Conservation (phyloP, 768 basidiomycete species). For the Suillus americanus region DNA sequence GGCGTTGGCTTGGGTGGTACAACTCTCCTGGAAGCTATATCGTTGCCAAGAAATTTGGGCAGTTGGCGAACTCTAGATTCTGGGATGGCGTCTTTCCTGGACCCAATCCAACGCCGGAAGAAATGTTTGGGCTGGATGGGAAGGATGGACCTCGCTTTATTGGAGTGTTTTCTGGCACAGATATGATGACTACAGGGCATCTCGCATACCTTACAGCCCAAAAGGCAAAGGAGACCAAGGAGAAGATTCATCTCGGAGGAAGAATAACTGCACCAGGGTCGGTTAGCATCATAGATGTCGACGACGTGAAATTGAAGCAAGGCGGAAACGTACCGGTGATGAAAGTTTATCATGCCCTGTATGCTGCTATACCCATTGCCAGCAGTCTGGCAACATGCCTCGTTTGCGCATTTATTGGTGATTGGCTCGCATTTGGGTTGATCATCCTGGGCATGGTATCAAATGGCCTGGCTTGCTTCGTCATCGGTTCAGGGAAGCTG, state of each 20-base stretch:
- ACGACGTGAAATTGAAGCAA: constrained; percentile 20
- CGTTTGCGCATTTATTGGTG: constrained; percentile 24
- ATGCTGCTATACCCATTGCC: constrained; percentile 24
- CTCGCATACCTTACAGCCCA: constrained; percentile 29
- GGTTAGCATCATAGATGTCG: constrained; percentile 23
- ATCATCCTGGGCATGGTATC: constrained; percentile 34
- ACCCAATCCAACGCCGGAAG: constrained; percentile 24
- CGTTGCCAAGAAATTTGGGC: constrained; percentile 34
- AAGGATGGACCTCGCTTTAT: constrained; percentile 26
- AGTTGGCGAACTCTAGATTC: constrained; percentile 26
- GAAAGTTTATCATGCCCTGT: constrained; percentile 9
- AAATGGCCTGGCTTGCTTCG: constrained; percentile 30
- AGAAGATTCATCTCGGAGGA: constrained; percentile 4
- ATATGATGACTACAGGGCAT: constrained; percentile 30
- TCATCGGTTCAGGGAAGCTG: constrained; percentile 29
- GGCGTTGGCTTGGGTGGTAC: constrained; percentile 37
- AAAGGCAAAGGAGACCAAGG: constrained; percentile 6
- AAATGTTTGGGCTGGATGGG: constrained; percentile 31
- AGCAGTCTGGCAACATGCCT: constrained; percentile 24
- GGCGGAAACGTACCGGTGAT: constrained; percentile 11
- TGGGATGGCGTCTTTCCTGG: constrained; percentile 36
- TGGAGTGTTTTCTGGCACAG: constrained; percentile 27
- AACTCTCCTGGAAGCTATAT: constrained; percentile 38
- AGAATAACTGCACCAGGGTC: constrained; percentile 18
- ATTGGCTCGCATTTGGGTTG: constrained; percentile 32